Base-by-base conservation (phyloP, 768 basidiomycete genomes). In the Hypholoma sublateritium region DNA sequence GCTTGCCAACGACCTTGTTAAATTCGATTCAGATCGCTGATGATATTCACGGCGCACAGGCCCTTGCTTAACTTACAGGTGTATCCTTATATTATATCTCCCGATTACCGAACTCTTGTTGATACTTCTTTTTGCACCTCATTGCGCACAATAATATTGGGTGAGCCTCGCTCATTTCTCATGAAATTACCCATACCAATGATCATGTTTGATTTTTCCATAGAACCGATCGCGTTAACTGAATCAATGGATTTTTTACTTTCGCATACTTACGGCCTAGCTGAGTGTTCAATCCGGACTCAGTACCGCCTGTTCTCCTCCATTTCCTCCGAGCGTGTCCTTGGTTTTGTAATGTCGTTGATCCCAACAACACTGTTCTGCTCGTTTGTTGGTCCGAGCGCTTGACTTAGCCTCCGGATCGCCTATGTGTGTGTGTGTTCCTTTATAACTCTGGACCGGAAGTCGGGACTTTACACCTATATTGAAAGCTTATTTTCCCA, bases 1-100 rank as follows among this genome's bases (percentile, higher is more conserved):
- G 49, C 76, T 93, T 21, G 91, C 88, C 12, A 70, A 65, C 28
- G 84, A 83, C 55, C 75, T 93, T 32, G 81, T 82, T 14, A 79
- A 82, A 55, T 73, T 72, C 21, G 88, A 89, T 65, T 76, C 77
- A 64, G 71, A 81, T 39, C 69, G 68, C 50, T 82, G 61, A 67
- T 49, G 28, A 32, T 43, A 57, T 53, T 25, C 21, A 50, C 48
- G 24, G 25, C 45, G 17, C 14, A 19, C 48, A 34, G 9, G 34
- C 46, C 49, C 46, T 53, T 36, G 25, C 25, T 28, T 32, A 5
- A 32, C 28, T 32, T 37, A 19, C 42, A 50, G 34, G 46, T 17
- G 17, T 50, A 45, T 32, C 19, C 34, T 50, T 37, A 25, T 45
- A 48, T 39, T 22, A 55, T 54, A 54, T 25, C 53, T 14, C 28